Base-by-base conservation (phyloP, 345 rosid genomes). In the Linum lewisii region DNA sequence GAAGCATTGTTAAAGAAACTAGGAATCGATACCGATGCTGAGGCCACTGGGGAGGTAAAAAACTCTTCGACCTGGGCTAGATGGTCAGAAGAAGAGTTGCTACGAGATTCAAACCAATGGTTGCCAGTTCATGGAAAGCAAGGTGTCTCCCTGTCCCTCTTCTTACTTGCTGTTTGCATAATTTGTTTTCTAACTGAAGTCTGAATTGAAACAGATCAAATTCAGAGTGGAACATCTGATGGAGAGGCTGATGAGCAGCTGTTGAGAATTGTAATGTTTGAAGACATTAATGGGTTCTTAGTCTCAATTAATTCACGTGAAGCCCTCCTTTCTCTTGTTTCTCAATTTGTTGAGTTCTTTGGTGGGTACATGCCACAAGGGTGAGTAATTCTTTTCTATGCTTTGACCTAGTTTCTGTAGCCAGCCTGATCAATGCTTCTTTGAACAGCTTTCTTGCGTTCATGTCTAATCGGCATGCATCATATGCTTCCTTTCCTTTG, bases 11-110 rank as follows among this genome's bases (percentile, higher is more conserved):
- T 93, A 57, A 93, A 83, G 73, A 75, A 78, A 61, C 77, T 89
- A 44, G 99, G 95, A 67, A 86, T 93, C 66, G 85, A 85, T 76
- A 73, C 81, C 52, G 81, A 78, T 69, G 77, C 78, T 63, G 89
- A 66, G 57, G 81, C 80, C 50, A 71, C 68, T 63, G 82, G 61
- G 60, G 93, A 86, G 67, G 85, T 85, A 63, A 81, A 85, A 64
- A 95, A 93, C 69, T 21, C 75, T 61, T 81, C 85, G 65, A 89
- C 88, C 62, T 93, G 99, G 99, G 58, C 74, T 68, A 85, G 82
- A 73, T 93, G 99, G 97, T 81, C 84, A 3, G 79, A 82, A 66
- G 94, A 84, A 74, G 99, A 89, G 81, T 76, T 69, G 29, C 75
- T 75, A 49, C 80, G 99, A 71, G 97, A 89, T 70, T 72, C 72